These are phyloP conservation scores for Tulasnella sp. DNA, from an alignment of 768 basidiomycete genomes.

Conservation along the genomic window DNA sequence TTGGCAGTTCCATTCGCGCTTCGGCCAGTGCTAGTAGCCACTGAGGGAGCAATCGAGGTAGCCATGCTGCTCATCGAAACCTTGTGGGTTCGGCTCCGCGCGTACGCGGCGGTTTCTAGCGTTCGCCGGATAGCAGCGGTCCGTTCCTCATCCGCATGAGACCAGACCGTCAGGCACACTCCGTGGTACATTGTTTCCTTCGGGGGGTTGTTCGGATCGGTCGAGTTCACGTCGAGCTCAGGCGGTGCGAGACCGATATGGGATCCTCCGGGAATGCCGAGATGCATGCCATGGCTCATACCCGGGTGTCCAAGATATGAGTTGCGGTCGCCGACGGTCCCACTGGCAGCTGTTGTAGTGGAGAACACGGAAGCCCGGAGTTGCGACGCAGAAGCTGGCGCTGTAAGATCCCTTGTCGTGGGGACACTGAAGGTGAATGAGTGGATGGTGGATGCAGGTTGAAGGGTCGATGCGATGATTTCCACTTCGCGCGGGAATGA, in stretches of 20 bases:
- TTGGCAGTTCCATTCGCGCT: background rate
- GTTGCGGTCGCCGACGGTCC: constrained; percentile 44
- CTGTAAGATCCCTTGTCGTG: constrained; percentile 47
- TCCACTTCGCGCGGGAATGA: constrained; percentile 90
- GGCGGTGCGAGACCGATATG: constrained; percentile 7
- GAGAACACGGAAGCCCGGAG: constrained; percentile 66
- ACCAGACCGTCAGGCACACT: constrained; percentile 92
- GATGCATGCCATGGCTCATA: background rate
- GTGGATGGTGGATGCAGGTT: constrained; percentile 88
- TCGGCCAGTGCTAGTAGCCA: constrained; percentile 40
- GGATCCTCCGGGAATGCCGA: constrained; percentile 8
- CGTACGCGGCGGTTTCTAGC: constrained; percentile 48
- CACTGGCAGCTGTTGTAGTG: constrained; percentile 34
- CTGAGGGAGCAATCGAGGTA: constrained; percentile 22
- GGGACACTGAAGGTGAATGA: constrained; percentile 84
- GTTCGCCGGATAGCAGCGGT: constrained; percentile 76
- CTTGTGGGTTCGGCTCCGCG: constrained; percentile 11
- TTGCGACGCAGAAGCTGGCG: background rate
- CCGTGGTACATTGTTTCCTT: constrained; percentile 65
- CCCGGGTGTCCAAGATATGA: constrained; percentile 63
- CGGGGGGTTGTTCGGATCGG: background rate
- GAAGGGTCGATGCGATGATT: constrained; percentile 88
- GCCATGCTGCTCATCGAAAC: constrained; percentile 19
- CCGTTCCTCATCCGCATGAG: constrained; percentile 84
- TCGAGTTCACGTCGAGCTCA: background rate